These are phyloP conservation scores for Salix koriyanagi DNA, from an alignment of 345 rosid genomes.

Conservation along the genomic window DNA sequence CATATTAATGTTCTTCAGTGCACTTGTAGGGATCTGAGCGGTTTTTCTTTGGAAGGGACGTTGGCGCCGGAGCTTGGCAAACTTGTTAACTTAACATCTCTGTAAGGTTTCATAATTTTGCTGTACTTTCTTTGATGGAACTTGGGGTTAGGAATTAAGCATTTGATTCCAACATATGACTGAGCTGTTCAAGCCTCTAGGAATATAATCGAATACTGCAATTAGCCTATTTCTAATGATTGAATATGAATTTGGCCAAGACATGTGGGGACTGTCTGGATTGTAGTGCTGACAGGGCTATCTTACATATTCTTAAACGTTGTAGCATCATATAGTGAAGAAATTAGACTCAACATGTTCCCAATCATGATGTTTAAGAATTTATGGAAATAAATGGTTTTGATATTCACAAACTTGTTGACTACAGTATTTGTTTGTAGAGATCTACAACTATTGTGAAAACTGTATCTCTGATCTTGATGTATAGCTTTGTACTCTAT, in stretches of 20 bases:
- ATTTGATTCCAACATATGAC: neutral
- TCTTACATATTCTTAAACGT: neutral
- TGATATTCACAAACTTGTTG: neutral
- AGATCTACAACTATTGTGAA: neutral
- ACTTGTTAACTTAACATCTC: constrained; percentile 54
- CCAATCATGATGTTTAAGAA: neutral
- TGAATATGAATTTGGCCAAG: neutral
- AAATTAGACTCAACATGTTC: neutral
- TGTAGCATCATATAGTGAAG: neutral
- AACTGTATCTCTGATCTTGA: neutral
- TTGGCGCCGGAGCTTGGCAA: constrained; percentile 70
- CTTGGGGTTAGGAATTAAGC: neutral
- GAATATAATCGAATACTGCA: neutral
- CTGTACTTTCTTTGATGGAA: neutral
- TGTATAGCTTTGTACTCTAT: neutral
- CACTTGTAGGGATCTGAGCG: constrained; percentile 57
- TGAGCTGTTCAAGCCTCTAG: neutral
- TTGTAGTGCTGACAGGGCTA: neutral
- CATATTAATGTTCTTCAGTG: constrained; percentile 1
- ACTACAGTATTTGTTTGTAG: neutral
- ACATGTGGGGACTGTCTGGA: neutral
- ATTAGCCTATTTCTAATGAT: neutral
- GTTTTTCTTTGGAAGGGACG: constrained; percentile 61
- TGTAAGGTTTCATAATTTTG: constrained; percentile 45
- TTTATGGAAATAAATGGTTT: neutral